These are phyloP conservation scores for Barbarea vulgaris DNA, from an alignment of 345 rosid genomes.

Conservation along the genomic window DNA sequence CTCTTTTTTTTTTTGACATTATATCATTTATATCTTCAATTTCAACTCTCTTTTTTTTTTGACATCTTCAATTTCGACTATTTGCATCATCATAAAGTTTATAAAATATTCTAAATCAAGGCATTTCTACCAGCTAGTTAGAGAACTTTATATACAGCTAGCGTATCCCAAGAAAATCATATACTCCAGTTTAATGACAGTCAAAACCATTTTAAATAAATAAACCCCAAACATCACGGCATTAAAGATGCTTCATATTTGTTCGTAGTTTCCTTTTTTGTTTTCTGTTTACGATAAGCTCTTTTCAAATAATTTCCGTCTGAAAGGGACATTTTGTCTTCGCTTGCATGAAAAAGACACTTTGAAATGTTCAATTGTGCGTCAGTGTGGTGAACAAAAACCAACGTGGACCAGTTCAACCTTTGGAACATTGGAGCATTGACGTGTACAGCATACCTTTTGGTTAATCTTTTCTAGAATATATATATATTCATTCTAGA, in stretches of 20 bases:
- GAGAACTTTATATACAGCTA: neutral
- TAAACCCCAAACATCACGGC: conserved; percentile 24
- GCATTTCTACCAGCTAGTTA: neutral
- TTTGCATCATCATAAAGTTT: neutral
- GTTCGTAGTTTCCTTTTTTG: neutral
- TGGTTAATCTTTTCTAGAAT: neutral
- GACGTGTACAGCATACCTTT: neutral
- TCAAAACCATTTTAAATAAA: neutral
- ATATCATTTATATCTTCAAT: neutral
- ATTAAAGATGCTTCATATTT: neutral
- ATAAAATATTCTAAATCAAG: neutral
- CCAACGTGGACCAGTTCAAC: conserved; percentile 31
- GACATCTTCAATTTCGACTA: neutral
- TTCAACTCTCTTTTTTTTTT: no score
- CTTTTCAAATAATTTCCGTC: conserved; percentile 1
- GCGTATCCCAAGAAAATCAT: neutral
- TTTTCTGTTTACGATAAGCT: neutral
- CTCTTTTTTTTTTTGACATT: no score
- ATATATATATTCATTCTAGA: no score
- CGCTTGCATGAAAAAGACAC: neutral
- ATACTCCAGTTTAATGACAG: neutral
- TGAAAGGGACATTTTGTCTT: conserved; percentile 25
- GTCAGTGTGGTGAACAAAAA: conserved; percentile 12
- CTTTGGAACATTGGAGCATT: neutral
- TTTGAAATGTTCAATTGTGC: conserved; percentile 38